Evolutionary conservation across 73 alveolate species (phyloP).

Genomic region (Paramecium bursaria): DNA sequence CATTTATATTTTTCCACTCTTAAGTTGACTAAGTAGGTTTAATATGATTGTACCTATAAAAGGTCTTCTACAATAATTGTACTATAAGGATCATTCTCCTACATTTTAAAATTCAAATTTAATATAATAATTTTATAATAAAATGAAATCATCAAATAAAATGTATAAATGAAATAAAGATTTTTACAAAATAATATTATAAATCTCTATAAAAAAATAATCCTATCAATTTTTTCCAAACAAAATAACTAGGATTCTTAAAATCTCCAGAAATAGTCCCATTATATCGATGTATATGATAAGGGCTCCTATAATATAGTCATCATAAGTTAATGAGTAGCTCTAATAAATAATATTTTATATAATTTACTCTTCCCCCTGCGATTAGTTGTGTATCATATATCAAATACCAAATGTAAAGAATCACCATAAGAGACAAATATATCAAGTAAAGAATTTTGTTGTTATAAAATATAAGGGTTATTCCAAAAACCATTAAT

Average conservation of each 20-base stretch:
- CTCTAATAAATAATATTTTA: constrained; percentile 10
- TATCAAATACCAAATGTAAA: constrained; percentile 63
- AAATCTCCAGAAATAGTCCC: constrained; percentile 50
- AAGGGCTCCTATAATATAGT: constrained; percentile 74
- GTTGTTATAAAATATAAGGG: too few relatives aligned
- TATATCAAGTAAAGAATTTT: constrained; percentile 37
- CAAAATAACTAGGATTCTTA: constrained; percentile 1
- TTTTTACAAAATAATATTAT: too few relatives aligned
- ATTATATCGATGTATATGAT: constrained; percentile 72
- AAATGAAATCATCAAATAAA: too few relatives aligned
- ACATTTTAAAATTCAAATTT: too few relatives aligned
- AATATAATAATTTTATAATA: too few relatives aligned
- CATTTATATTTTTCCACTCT: constrained; percentile 93
- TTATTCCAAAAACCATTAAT: too few relatives aligned
- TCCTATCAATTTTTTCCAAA: constrained; percentile 33
- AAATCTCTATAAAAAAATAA: too few relatives aligned
- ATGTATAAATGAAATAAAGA: too few relatives aligned
- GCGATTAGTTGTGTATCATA: constrained; percentile 73
- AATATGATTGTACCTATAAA: too few relatives aligned
- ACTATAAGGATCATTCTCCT: too few relatives aligned
- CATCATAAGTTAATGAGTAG: constrained; percentile 65
- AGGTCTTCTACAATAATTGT: too few relatives aligned
- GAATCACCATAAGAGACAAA: constrained; percentile 64
- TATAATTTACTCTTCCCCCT: constrained; percentile 24
- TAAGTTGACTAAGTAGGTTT: constrained; percentile 33